phyloP scores from a whole-genome alignment of 1,139 yeast genomes.

The Suhomyces maxii region DNA sequence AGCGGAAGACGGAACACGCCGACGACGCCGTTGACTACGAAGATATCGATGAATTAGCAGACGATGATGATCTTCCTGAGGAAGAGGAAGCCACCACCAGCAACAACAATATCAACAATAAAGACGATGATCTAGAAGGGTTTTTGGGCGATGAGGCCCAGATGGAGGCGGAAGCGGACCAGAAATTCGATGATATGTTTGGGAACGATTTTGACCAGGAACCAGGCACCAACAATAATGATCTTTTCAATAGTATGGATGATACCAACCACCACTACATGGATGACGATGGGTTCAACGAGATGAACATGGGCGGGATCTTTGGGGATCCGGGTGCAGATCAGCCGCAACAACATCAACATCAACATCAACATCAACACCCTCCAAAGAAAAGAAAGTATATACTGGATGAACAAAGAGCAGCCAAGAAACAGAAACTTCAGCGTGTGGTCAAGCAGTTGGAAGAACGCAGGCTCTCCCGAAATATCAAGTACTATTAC shows the following conservation, averaged over 20 bases:
- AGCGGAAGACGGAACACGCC: constrained; percentile 60
- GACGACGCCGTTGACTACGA: constrained; percentile 96
- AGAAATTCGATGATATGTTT: constrained; percentile 52
- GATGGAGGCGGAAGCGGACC: constrained; percentile 27
- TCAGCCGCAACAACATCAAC: constrained; percentile 12
- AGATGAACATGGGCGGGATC: constrained; percentile 38
- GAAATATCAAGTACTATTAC: constrained; percentile 50
- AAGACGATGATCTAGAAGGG: constrained; percentile 5
- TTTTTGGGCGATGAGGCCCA: constrained; percentile 23
- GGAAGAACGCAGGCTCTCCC: constrained; percentile 33
- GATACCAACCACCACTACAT: constrained; percentile 29
- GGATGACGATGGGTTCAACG: constrained; percentile 46
- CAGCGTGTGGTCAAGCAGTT: constrained; percentile 30
- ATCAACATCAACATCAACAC: constrained; percentile 11
- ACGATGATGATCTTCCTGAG: constrained; percentile 63
- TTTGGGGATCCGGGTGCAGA: constrained; percentile 23
- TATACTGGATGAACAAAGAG: constrained; percentile 23
- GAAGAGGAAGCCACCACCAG: constrained; percentile 30
- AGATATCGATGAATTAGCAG: constrained; percentile 93
- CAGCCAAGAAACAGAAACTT: constrained; percentile 26
- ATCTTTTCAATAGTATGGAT: constrained; percentile 15
- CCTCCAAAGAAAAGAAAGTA: constrained; percentile 17
- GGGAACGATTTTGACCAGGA: constrained; percentile 29
- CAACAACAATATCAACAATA: background rate
- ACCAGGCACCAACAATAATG: constrained; percentile 10